phyloP scores from a whole-genome alignment of 345 rosid species.

The Salix caprea region DNA sequence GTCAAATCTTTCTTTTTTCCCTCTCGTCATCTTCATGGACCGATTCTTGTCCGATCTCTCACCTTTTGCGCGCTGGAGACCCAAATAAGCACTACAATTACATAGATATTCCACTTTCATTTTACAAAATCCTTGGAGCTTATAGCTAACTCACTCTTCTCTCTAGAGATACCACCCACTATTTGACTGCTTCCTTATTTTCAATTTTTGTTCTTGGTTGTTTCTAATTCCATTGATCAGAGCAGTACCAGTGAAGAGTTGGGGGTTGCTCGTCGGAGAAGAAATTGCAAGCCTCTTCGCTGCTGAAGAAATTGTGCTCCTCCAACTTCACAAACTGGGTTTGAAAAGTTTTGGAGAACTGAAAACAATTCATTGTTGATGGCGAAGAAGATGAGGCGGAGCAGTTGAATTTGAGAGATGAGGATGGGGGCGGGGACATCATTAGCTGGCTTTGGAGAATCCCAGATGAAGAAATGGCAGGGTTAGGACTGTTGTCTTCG shows the following conservation, averaged over 20 bases:
- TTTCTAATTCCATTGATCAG: constrained; percentile 46
- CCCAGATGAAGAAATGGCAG: constrained; percentile 39
- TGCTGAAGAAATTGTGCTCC: constrained; percentile 68
- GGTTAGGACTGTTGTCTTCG: constrained; percentile 69
- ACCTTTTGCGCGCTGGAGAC: constrained; percentile 3
- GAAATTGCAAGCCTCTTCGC: constrained; percentile 73
- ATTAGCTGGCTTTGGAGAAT: constrained; percentile 32
- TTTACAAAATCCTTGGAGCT: constrained; percentile 11
- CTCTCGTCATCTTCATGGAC: not conserved
- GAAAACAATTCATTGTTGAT: constrained; percentile 14
- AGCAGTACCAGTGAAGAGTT: constrained; percentile 69
- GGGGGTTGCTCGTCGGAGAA: constrained; percentile 91
- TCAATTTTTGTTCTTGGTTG: not conserved
- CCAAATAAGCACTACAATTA: constrained; percentile 1
- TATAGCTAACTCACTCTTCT: not conserved
- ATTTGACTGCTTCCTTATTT: not conserved
- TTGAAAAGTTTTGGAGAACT: constrained; percentile 23
- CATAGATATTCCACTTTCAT: constrained; percentile 7
- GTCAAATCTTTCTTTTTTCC: not conserved
- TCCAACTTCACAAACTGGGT: constrained; percentile 74
- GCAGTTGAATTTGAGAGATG: constrained; percentile 13
- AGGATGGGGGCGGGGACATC: constrained; percentile 22
- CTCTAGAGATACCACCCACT: not conserved
- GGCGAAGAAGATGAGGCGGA: constrained; percentile 20
- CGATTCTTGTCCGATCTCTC: not conserved